Evolutionary conservation across 495 filamentous ascomycete species (phyloP).

Genomic region (Rusavskia elegans): DNA sequence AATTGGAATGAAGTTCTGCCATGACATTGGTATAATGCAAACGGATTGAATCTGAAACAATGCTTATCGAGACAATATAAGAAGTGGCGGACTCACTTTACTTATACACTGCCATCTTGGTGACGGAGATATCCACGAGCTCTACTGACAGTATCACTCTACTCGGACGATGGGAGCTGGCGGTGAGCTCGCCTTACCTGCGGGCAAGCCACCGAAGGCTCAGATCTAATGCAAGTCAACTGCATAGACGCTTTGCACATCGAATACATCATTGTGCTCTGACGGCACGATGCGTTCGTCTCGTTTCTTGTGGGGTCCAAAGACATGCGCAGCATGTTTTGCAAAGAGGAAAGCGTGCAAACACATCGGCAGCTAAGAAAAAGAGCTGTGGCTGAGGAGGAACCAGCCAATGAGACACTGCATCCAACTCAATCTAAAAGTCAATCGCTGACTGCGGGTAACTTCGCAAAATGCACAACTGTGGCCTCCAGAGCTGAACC

Average conservation of each 20-base stretch:
- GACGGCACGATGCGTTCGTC: not conserved
- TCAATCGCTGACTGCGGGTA: not conserved
- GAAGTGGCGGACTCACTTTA: not conserved
- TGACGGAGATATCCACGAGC: not conserved
- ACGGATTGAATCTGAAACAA: not conserved
- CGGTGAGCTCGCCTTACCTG: not conserved
- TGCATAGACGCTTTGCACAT: not conserved
- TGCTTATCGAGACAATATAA: not conserved
- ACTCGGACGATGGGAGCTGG: not conserved
- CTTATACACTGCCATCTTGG: not conserved
- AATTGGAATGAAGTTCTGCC: not conserved
- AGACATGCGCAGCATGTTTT: not conserved
- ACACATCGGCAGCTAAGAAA: not conserved
- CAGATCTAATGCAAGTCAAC: not conserved
- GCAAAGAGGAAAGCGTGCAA: not conserved
- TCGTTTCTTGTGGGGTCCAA: not conserved
- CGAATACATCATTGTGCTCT: not conserved
- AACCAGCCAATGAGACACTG: not conserved
- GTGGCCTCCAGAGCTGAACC: not conserved
- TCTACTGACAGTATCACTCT: not conserved
- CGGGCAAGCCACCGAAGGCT: not conserved
- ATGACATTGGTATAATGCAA: not conserved
- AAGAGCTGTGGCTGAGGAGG: not conserved
- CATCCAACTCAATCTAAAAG: not conserved
- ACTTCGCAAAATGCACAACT: not conserved